Conservation (phyloP, 2,329 filamentous ascomycete genomes). For the Diaporthe sp. region DNA sequence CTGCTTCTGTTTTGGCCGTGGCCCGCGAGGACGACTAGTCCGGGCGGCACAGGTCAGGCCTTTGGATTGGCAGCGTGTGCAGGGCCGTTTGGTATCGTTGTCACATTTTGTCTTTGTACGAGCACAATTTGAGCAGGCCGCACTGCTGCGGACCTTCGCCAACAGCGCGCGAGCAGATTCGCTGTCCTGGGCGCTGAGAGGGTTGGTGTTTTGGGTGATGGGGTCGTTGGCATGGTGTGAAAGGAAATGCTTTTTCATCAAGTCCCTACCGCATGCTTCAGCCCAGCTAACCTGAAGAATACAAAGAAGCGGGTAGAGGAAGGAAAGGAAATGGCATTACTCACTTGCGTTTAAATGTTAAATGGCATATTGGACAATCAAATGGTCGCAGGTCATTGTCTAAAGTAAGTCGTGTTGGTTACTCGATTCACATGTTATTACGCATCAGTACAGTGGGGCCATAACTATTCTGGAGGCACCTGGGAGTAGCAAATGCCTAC, state of each 20-base stretch:
- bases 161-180: not conserved
- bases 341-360: not conserved
- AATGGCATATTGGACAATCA: not conserved
- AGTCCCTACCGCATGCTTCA: not conserved
- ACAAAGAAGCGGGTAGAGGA: not conserved
- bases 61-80: not conserved
- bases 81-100: not conserved
- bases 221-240: not conserved
- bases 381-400: not conserved
- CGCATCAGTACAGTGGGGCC: no score
- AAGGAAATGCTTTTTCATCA: not conserved
- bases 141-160: not conserved
- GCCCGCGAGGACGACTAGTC: not conserved
- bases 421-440: not conserved
- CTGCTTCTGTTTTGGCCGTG: not conserved
- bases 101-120: slow-evolving; percentile 3
- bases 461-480: not conserved
- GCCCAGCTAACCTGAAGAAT: not conserved
- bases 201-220: not conserved
- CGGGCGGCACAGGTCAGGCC: not conserved
- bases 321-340: not conserved
- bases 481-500: not conserved
- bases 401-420: not conserved
- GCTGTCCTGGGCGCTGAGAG: not conserved
- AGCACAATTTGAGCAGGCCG: not conserved